Percentiles rank a stretch among this genome's conserved stretches.
phyloP scores from a whole-genome alignment of 148 eudicot species.

The Hydrangea macrophylla region DNA sequence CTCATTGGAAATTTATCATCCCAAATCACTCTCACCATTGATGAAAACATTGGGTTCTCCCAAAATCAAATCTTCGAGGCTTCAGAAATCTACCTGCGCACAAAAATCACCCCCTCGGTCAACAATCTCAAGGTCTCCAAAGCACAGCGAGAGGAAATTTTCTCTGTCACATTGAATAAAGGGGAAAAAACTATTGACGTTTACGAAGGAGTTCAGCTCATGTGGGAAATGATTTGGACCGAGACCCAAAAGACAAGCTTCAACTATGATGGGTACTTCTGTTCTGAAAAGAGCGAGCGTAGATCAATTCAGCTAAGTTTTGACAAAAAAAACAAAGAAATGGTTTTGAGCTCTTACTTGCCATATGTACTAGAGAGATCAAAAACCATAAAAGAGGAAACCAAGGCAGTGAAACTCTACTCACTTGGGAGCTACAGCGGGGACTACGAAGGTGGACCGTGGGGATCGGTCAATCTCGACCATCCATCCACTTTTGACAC shows the following conservation, averaged over 20 bases:
- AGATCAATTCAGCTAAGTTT: background rate
- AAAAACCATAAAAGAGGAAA: background rate
- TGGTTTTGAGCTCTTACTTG: background rate
- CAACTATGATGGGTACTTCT: background rate
- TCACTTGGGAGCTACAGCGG: no score
- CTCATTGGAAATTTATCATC: background rate
- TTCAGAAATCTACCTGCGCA: background rate
- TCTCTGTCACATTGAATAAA: background rate
- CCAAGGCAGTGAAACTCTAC: conserved; percentile 4
- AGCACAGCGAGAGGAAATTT: background rate
- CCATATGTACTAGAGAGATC: background rate
- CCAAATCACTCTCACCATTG: conserved; percentile 12
- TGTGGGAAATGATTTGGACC: conserved; percentile 6
- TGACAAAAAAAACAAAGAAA: background rate
- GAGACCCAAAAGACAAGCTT: background rate
- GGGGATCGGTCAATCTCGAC: background rate
- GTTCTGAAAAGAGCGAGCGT: background rate
- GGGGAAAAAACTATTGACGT: conserved; percentile 8
- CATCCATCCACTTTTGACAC: background rate
- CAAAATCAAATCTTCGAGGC: conserved; percentile 5
- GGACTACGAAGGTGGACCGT: no score
- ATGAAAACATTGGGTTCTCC: background rate
- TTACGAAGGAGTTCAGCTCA: conserved; percentile 12
- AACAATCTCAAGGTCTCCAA: conserved; percentile 9
- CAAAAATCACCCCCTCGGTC: conserved; percentile 7